Evolutionary conservation across 1,284 basidiomycete genomes (phyloP).

Genomic region (Trametes sp.): DNA sequence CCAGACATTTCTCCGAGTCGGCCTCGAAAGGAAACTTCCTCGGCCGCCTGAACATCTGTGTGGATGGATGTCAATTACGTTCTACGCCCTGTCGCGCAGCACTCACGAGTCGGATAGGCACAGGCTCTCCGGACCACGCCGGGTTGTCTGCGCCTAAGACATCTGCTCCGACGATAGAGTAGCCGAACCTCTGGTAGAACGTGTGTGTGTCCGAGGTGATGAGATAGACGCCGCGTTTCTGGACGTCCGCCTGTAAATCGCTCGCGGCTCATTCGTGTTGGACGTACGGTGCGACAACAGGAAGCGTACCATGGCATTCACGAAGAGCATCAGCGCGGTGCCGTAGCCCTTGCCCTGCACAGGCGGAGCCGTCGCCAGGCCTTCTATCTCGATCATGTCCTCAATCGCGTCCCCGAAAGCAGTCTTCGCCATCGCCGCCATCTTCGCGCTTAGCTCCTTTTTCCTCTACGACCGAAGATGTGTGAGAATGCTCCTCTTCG

Average conservation of each 20-base stretch:
- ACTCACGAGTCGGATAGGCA: slow-evolving; percentile 10
- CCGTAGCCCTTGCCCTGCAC: slow-evolving; percentile 17
- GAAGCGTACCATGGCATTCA: slow-evolving; percentile 6
- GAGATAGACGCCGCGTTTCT: slow-evolving; percentile 7
- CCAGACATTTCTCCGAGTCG: neutral
- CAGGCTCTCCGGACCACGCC: slow-evolving; percentile 13
- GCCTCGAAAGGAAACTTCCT: neutral
- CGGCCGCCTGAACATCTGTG: slow-evolving; percentile 8
- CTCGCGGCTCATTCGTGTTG: neutral
- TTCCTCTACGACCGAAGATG: neutral
- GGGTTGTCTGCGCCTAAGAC: slow-evolving; percentile 19
- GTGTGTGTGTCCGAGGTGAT: slow-evolving; percentile 5
- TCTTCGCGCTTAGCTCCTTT: neutral
- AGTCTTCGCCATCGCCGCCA: neutral
- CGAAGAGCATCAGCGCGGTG: slow-evolving; percentile 6
- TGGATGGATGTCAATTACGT: neutral
- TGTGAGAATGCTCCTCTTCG: neutral
- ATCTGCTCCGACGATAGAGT: slow-evolving; percentile 5
- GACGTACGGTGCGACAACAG: neutral
- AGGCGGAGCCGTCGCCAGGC: slow-evolving; percentile 7
- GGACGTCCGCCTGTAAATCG: slow-evolving; percentile 4
- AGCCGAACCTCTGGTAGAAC: slow-evolving; percentile 16
- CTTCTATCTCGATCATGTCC: slow-evolving; percentile 12
- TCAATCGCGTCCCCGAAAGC: slow-evolving; percentile 4
- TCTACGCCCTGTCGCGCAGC: too few species aligned